These are phyloP conservation scores for Fusarium verticillioides DNA, from an alignment of 2,329 filamentous ascomycete species.

Conservation along the genomic window DNA sequence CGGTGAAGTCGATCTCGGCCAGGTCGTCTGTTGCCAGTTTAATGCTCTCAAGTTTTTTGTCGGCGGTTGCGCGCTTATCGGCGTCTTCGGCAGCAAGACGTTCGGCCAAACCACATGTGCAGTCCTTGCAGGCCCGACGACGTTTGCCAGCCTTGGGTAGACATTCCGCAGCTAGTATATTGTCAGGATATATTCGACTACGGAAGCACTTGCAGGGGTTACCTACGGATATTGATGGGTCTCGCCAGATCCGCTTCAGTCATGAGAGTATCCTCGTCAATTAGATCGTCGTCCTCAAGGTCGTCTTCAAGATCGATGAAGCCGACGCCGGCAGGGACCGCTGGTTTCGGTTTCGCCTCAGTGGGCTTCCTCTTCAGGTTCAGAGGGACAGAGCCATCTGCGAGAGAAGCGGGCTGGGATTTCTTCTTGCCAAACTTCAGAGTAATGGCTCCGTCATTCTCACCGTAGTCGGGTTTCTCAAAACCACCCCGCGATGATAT, in stretches of 20 bases:
- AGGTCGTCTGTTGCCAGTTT: constrained; percentile 83
- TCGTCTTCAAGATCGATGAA: constrained; percentile 77
- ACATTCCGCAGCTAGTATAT: constrained; percentile 77
- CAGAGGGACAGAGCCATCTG: constrained; percentile 42
- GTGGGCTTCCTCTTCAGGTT: constrained; percentile 58
- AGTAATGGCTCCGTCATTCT: constrained; percentile 66
- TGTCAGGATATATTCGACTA: constrained; percentile 15
- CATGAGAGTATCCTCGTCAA: constrained; percentile 90
- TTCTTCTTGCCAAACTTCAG: constrained; percentile 57
- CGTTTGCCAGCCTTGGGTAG: constrained; percentile 88
- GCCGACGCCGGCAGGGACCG: constrained; percentile 68
- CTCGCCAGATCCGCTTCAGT: constrained; percentile 85
- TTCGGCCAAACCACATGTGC: constrained; percentile 91
- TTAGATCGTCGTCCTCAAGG: constrained; percentile 80
- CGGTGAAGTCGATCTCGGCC: constrained; percentile 90
- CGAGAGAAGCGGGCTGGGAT: constrained; percentile 31
- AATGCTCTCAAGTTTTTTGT: constrained; percentile 72
- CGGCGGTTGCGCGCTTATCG: constrained; percentile 74
- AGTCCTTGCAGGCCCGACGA: constrained; percentile 96
- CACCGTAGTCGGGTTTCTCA: constrained; percentile 75
- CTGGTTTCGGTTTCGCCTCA: constrained; percentile 53
- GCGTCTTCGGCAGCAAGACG: constrained; percentile 87
- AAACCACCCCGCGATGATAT: constrained; percentile 73
- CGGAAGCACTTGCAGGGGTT: not conserved
- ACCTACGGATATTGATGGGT: constrained; percentile 84